phyloP scores from a whole-genome alignment of 371 early-diverging fungal genomes.

The Actinomortierella wolfii region DNA sequence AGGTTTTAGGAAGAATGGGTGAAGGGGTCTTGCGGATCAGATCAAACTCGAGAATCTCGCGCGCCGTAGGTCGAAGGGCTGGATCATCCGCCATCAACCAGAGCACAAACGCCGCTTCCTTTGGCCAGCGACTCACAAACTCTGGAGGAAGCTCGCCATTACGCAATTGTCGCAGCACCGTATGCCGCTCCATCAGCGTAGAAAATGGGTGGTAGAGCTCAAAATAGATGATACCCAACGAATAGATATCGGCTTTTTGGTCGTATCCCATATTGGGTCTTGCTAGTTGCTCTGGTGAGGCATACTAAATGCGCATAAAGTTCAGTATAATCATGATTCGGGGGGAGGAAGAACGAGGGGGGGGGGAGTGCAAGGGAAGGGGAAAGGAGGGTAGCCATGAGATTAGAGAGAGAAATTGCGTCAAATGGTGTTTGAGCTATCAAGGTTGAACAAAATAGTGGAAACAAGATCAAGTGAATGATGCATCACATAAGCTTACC shows the following conservation, averaged over 20 bases:
- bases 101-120: conserved; percentile 78
- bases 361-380: too few relatives aligned
- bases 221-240: conserved; percentile 72
- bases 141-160: conserved; percentile 71
- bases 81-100: conserved; percentile 82
- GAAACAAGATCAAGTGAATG: neutral
- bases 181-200: conserved; percentile 70
- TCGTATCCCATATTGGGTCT: conserved; percentile 58
- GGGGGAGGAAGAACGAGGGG: neutral
- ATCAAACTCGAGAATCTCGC: conserved; percentile 76
- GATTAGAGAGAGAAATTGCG: conserved; percentile 46
- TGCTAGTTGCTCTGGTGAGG: conserved; percentile 91
- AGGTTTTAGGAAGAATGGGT: neutral
- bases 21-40: conserved; percentile 23
- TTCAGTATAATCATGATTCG: too few relatives aligned
- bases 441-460: neutral
- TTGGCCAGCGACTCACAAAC: conserved; percentile 78
- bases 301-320: conserved; percentile 75
- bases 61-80: conserved; percentile 69
- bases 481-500: conserved; percentile 5
- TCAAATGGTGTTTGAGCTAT: conserved; percentile 54
- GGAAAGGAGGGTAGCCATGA: neutral
- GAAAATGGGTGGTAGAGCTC: conserved; percentile 71
- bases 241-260: conserved; percentile 73
- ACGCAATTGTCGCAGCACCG: conserved; percentile 62